Percentiles rank a stretch among this genome's conserved stretches.
These are phyloP conservation scores for Graphilbum fragrans DNA, from an alignment of 2,329 filamentous ascomycete genomes.

Conservation along the genomic window DNA sequence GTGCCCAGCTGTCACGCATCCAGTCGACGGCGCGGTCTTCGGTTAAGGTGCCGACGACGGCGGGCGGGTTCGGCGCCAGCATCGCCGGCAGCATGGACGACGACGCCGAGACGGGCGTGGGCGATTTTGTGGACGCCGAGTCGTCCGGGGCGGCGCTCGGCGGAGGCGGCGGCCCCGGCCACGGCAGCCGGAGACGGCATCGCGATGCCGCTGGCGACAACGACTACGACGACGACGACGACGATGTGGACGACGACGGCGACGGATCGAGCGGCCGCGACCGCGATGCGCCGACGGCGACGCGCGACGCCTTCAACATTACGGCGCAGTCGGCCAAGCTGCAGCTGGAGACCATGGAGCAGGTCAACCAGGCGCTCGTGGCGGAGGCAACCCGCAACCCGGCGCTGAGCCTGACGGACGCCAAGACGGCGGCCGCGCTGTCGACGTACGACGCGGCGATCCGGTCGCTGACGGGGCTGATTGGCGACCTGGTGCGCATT, in stretches of 20 bases:
- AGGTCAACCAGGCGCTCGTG: constrained; percentile 73
- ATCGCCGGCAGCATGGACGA: constrained; percentile 36
- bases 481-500: constrained; percentile 82
- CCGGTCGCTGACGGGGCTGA: constrained; percentile 69
- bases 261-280: constrained; percentile 57
- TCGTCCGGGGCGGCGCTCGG: not conserved
- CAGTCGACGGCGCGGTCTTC: constrained; percentile 22
- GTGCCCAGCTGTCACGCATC: constrained; percentile 30
- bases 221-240: constrained; percentile 32
- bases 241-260: constrained; percentile 62
- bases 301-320: constrained; percentile 92
- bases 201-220: constrained; percentile 13
- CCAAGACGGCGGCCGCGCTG: constrained; percentile 64
- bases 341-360: constrained; percentile 80
- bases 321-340: constrained; percentile 90
- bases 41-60: constrained; percentile 17
- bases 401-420: constrained; percentile 59
- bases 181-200: not conserved
- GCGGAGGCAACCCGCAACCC: constrained; percentile 60
- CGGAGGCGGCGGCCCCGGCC: not conserved
- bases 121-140: constrained; percentile 11
- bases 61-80: constrained; percentile 26
- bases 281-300: constrained; percentile 58
- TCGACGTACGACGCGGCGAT: constrained; percentile 83
- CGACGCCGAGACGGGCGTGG: constrained; percentile 19